These are phyloP conservation scores for Rheum nobile DNA, from an alignment of 148 eudicot genomes.

Conservation along the genomic window DNA sequence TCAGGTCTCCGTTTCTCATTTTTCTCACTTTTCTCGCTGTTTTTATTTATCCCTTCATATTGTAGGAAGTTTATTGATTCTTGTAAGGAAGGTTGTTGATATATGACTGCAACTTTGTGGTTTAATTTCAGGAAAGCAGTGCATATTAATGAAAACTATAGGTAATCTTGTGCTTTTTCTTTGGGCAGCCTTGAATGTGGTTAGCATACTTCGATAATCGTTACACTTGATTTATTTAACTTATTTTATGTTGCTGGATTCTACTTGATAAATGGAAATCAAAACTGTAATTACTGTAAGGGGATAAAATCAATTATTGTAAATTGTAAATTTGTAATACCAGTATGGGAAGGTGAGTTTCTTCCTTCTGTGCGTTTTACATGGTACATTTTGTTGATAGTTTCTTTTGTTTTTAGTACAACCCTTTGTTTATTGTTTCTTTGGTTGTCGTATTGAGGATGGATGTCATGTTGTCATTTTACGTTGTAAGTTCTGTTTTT, in stretches of 20 bases:
- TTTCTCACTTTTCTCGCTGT: background rate
- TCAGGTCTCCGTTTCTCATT: slow-evolving; percentile 29
- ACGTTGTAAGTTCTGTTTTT: background rate
- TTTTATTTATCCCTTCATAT: background rate
- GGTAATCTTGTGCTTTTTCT: slow-evolving; percentile 29
- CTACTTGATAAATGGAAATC: background rate
- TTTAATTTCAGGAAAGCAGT: slow-evolving; percentile 63
- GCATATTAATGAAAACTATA: slow-evolving; percentile 82
- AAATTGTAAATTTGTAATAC: no score
- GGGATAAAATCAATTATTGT: background rate
- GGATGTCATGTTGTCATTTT: background rate
- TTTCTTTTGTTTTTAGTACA: no score
- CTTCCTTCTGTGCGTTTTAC: no score
- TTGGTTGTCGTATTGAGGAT: background rate
- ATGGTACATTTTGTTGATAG: no score
- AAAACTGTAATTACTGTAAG: background rate
- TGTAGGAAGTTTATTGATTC: background rate
- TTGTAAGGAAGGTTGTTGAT: background rate
- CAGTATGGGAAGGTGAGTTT: no score
- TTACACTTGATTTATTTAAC: background rate
- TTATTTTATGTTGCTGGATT: background rate
- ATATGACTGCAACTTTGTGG: background rate
- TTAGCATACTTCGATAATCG: background rate
- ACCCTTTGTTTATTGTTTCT: no score
- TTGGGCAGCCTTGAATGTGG: background rate